Evolutionary conservation across 805 yeast species (phyloP).

Genomic region (Candida wancherniae): DNA sequence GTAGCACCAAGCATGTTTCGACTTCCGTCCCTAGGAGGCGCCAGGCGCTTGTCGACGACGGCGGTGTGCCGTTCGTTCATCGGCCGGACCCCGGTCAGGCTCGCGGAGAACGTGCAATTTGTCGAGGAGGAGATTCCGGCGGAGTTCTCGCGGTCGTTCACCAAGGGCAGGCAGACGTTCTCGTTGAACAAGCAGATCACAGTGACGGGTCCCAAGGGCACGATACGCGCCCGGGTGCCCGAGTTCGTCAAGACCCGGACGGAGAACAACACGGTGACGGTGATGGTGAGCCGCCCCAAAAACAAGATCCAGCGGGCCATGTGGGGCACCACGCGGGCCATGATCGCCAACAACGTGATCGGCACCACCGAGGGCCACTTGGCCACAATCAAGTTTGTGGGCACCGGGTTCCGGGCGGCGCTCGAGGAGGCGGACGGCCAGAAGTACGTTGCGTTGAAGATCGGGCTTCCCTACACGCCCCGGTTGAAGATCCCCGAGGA

Average conservation of each 20-base stretch:
- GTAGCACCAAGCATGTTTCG: conserved; percentile 14
- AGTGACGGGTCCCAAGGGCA: conserved; percentile 77
- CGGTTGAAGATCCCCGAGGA: conserved; percentile 74
- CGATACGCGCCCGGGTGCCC: conserved; percentile 59
- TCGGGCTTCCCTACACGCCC: conserved; percentile 82
- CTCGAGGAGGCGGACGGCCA: conserved; percentile 54
- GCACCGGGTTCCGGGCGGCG: conserved; percentile 93
- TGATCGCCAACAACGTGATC: conserved; percentile 67
- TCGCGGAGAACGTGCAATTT: conserved; percentile 58
- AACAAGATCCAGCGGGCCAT: conserved; percentile 71
- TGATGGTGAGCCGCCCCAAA: conserved; percentile 53
- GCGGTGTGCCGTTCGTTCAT: conserved; percentile 50
- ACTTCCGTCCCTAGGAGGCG: conserved; percentile 9
- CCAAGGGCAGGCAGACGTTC: conserved; percentile 61
- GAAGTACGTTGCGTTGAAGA: conserved; percentile 66
- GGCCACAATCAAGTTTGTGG: conserved; percentile 81
- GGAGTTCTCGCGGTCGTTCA: conserved; percentile 53
- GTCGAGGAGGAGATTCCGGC: conserved; percentile 44
- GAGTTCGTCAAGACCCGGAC: conserved; percentile 55
- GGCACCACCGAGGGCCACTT: conserved; percentile 95
- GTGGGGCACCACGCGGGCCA: conserved; percentile 93
- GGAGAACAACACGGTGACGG: conserved; percentile 37
- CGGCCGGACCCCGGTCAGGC: conserved; percentile 72
- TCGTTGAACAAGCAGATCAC: conserved; percentile 54
- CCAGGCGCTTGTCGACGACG: conserved; percentile 13